Evolutionary conservation across 441 rosid species (phyloP), one percentile per base, ranked within the genome.

Genomic region (Bruguiera hainesii): DNA sequence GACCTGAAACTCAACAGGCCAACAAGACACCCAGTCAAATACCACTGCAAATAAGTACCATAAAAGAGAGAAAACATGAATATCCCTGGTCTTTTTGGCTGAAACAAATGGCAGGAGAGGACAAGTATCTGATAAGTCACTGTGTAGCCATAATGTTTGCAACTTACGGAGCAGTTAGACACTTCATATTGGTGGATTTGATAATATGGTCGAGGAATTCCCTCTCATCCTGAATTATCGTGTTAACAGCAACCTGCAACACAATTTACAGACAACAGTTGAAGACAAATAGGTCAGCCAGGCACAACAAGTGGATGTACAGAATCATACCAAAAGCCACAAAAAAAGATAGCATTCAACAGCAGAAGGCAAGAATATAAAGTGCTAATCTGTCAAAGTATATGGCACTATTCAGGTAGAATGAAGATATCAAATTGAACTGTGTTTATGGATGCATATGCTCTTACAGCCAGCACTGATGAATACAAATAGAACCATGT

Each of bases 141-240:
- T 0, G 19, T 42, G 35, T 29, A 28, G 48, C 26, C 18, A 39
- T 4, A 56, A 7, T 39, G 60, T 9, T 6, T 10, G n/a, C 28
- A 60, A 79, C 95, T 85, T 87, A 90, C 97, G 89, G 88, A 30
- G 91, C 91, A 50, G 95, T 88, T 66, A 93, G 90, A 65, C 98
- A 93, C 73, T 85, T 93, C 97, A 90, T 90, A 73, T 90, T 90
- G 64, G 97, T 90, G 50, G 97, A 90, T 78, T 87, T 90, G 56
- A 89, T 81, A 33, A 90, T 81, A 72, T 90, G 96, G 71, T 85
- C 83, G 42, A 90, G 87, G 78, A 90, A 90, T 63, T 90, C 91
- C 79, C 82, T 89, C 79, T 89, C 97, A 30, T 84, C 76, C 66
- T 84, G 87, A 71, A 91, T 87, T 19, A 80, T 77, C n/a, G 93